Evolutionary conservation across 805 yeast species (phyloP).

Genomic region (Schwanniomyces yamadae): DNA sequence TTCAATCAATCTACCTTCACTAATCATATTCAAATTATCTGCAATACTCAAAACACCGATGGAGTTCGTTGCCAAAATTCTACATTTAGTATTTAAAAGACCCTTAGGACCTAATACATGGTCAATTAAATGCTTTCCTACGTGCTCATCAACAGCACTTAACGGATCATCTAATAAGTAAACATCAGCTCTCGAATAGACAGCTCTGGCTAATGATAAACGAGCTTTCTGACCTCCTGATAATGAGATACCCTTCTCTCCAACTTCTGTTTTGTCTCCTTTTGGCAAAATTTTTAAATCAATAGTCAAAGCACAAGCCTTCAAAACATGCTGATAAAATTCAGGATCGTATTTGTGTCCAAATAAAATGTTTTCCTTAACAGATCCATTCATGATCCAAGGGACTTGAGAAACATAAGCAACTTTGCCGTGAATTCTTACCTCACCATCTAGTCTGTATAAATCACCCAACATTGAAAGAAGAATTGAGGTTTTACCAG

Average conservation of each 20-base stretch:
- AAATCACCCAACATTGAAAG: constrained; percentile 83
- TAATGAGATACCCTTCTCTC: constrained; percentile 94
- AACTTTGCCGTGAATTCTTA: constrained; percentile 67
- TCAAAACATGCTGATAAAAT: constrained; percentile 76
- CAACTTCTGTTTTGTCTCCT: constrained; percentile 91
- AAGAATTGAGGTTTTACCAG: constrained; percentile 83
- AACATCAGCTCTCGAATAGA: constrained; percentile 89
- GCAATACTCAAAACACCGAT: constrained; percentile 80
- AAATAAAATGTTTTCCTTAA: constrained; percentile 85
- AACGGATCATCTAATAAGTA: constrained; percentile 89
- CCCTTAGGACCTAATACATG: constrained; percentile 84
- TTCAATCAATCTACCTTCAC: constrained; percentile 66
- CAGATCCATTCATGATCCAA: constrained; percentile 96
- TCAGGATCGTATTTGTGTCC: constrained; percentile 82
- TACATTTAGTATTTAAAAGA: constrained; percentile 68
- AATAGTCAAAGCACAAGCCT: constrained; percentile 82
- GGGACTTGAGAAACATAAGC: constrained; percentile 94
- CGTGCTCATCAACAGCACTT: constrained; percentile 98
- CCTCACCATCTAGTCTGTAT: constrained; percentile 71
- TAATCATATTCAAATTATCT: constrained; percentile 63
- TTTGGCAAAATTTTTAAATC: constrained; percentile 81
- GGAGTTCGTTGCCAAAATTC: constrained; percentile 81
- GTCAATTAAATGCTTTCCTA: constrained; percentile 79
- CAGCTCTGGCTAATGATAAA: constrained; percentile 91
- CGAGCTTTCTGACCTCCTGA: constrained; percentile 99